Evolutionary conservation across 2,329 filamentous ascomycete species (phyloP), one percentile per base, ranked within the genome.

Genomic region (Colletotrichum graminicola): DNA sequence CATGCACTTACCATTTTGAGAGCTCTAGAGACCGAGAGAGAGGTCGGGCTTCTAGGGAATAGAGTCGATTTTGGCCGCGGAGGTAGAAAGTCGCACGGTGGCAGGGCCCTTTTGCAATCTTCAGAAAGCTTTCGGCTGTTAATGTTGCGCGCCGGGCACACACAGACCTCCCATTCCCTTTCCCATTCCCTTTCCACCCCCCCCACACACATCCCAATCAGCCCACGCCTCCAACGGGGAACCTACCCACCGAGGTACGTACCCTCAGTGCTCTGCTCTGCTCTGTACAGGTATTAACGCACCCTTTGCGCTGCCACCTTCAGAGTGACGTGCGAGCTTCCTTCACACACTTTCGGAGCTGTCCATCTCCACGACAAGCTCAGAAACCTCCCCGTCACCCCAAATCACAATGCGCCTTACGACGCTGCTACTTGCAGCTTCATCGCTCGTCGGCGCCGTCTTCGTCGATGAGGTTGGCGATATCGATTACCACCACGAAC

Each of bases 401-500:
- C 23, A 39, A 47, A 49, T 54, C 55, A 74, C 49, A 34, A 75
- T 75, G 75, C 74, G 74, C 68, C 66, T 69, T n/a, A 62, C 74
- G 65, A 68, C 74, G 49, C 67, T 75, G 55, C 76, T 84, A 39
- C 76, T 84, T 75, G 82, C 79, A 74, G 78, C 84, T 57, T 80
- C 82, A 67, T 77, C 82, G 60, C 76, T 83, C 59, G 84, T 89
- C 62, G 79, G 82, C 78, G 93, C 94, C 75, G 90, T 98, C 72
- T 97, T 94, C 84, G 87, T 89, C 76, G 96, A 99, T 79, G 95
- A 99, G 82, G 94, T 97, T 75, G 95, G 91, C 84, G 89, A 94
- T 77, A 89, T 97, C 80, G 96, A 99, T 83, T 98, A 94, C 84
- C 95, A 98, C 83, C 91, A 97, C 84, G 90, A 93, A 75, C 91